Conservation (phyloP, 768 basidiomycete genomes). For the Auriscalpium orientale region DNA sequence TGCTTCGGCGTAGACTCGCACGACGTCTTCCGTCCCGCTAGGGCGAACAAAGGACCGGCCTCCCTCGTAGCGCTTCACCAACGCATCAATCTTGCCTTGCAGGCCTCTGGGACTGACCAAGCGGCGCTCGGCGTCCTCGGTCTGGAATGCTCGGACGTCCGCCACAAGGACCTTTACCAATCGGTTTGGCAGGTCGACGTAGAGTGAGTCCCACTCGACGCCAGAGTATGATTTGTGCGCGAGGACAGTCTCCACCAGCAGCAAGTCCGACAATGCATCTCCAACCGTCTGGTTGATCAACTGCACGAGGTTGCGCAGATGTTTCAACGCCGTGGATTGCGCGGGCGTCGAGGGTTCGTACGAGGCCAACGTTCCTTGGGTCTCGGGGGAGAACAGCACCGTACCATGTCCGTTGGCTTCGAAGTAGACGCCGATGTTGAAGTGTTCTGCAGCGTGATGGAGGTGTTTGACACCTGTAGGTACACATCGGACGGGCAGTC, state of each 20-base stretch:
- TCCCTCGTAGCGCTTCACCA: constrained; percentile 68
- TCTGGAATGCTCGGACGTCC: constrained; percentile 78
- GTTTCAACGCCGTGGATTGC: constrained; percentile 70
- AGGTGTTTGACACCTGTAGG: constrained; percentile 97
- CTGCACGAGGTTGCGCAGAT: constrained; percentile 69
- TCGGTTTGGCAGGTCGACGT: constrained; percentile 90
- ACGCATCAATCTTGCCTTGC: constrained; percentile 75
- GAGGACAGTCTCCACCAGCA: constrained; percentile 89
- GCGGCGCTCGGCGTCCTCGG: constrained; percentile 88
- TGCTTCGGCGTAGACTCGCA: constrained; percentile 96
- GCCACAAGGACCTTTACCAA: constrained; percentile 87
- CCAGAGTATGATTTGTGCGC: constrained; percentile 81
- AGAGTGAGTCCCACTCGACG: constrained; percentile 86
- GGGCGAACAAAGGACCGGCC: constrained; percentile 94
- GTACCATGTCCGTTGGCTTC: constrained; percentile 99
- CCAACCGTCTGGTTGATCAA: constrained; percentile 98
- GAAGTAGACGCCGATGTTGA: constrained; percentile 96
- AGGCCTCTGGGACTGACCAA: constrained; percentile 74
- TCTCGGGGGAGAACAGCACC: constrained; percentile 80
- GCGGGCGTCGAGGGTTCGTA: constrained; percentile 76
- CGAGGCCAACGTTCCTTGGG: constrained; percentile 50
- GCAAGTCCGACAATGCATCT: constrained; percentile 92
- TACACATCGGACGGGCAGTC: constrained; percentile 90
- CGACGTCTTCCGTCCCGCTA: constrained; percentile 97
- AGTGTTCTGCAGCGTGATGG: constrained; percentile 93